Evolutionary conservation across 2,329 filamentous ascomycete species (phyloP), one percentile per base, ranked within the genome.

Genomic region (Xylaria sp.): DNA sequence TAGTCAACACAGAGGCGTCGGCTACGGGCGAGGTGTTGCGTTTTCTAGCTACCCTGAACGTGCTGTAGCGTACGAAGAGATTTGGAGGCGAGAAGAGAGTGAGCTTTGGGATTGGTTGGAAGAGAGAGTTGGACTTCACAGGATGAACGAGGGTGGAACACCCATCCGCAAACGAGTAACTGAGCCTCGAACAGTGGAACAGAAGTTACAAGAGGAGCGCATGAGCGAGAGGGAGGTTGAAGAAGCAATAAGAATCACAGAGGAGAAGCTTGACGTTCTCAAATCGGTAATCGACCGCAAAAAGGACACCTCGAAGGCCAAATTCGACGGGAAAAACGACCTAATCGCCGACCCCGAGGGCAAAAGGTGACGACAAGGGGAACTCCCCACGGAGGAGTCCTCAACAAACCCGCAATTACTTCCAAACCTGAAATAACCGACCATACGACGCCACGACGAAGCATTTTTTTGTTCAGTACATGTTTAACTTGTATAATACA

Each of bases 71-170:
- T 98, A 98, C 78, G 94, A 98, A 74, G 93, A 97, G 81, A 92
- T 98, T 77, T 99, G 95, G 94, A 87, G 90, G 43, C 85, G 89
- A 49, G 94, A 98, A 79, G 94, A 98, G 78, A 93, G 89, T 72
- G 93, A 96, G 75, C 83, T 98, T 10, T 98, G 94, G 94, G 91
- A 93, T 67, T 98, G 94, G 94, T 83, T 98, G 4, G 94, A 98
- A 79, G 93, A 97, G 75, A 87, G 94, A 20, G 90, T 94, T 1
- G 92, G 93, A 1, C 83, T 96, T 78, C 91, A 94, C 65, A 84
- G 83, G 67, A 81, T 87, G 72, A 81, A 79, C 73, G 85, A 82
- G 64, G 81, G 75, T 61, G 76, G 68, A 54, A 72, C 77, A 39
- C 79, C 78, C 67, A 75, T 80, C 67, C 83, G 86, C 55, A 86